These are phyloP conservation scores for Solanum acaule DNA, from an alignment of 257 asterid genomes.

Conservation along the genomic window DNA sequence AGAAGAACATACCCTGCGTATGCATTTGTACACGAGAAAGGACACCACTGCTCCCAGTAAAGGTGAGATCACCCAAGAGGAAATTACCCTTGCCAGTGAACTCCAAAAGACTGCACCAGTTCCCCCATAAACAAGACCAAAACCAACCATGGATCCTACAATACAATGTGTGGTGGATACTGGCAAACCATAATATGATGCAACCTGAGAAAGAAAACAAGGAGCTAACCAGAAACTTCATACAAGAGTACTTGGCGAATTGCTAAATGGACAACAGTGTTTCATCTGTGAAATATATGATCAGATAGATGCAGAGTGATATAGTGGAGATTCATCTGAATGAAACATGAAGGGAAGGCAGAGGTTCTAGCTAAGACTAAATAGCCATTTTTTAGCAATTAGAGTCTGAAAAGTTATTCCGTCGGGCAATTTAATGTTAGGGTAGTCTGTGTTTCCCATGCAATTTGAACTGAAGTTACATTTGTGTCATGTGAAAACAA, in stretches of 20 bases:
- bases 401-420: neutral
- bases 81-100: constrained; percentile 78
- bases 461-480: neutral
- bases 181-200: constrained; percentile 94
- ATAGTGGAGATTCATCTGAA: neutral
- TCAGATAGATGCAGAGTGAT: neutral
- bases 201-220: constrained; percentile 43
- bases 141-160: constrained; percentile 98
- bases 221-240: neutral
- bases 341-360: neutral
- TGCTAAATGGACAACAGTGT: neutral
- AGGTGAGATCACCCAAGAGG: constrained; percentile 92
- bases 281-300: neutral
- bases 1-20: constrained; percentile 63
- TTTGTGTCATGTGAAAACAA: neutral
- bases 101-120: constrained; percentile 92
- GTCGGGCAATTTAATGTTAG: neutral
- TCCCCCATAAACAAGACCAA: constrained; percentile 87
- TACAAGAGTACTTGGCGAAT: neutral
- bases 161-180: constrained; percentile 94
- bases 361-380: neutral
- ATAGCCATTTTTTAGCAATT: neutral
- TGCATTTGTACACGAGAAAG: constrained; percentile 86
- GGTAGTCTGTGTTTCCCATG: neutral
- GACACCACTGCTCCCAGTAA: constrained; percentile 72